Base-by-base conservation (phyloP, 2,329 filamentous ascomycete genomes). In the Talaromyces atroroseus region DNA sequence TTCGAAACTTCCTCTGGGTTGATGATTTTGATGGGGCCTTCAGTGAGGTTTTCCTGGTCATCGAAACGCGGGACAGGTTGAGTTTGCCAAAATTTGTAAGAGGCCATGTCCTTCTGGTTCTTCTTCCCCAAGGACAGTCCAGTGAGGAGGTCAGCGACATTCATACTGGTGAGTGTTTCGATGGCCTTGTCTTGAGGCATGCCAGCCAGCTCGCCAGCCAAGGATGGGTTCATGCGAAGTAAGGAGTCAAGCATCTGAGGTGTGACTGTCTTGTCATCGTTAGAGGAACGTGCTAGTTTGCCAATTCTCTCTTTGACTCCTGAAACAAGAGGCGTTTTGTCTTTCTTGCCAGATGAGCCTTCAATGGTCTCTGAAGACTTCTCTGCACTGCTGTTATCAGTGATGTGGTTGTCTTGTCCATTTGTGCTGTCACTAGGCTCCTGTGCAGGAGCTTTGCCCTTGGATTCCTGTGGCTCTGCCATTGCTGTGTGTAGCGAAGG, bases 61-160 rank as follows among this genome's bases (percentile, higher is more conserved):
- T 78, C 74, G 68, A 97, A 96, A 67, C 86, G 87, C 51, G 89
- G 89, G 58, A 99, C 94, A 0, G 94, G 94, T 73, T 99, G 94
- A 48, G 94, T 99, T 72, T 90, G 86, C 94, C 94, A 99, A 78
- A 99, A 99, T 75, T 95, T 96, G 81, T 97, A 96, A 58, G 87
- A 89, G 6, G 87, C 91, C 90, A 96, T 96, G 69, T 96, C 92
- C 78, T 96, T 96, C 65, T 85, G 86, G 67, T 95, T 95, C 80
- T 94, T 95, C 56, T 88, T 89, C 60, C 83, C 85, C 7, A 89
- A 79, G 16, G 91, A 87, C 59, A 81, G 68, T 38, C 79, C 79
- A 7, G 78, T 79, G 56, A 80, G 59, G 48, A 81, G 58, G 24
- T 81, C 75, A 34, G 73, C 66, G 16, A 80, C 65, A 52, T 78